A percentile compares a stretch with the other conserved stretches of the same genome.
Conservation (phyloP, 768 basidiomycete species). For the Russula sp. region DNA sequence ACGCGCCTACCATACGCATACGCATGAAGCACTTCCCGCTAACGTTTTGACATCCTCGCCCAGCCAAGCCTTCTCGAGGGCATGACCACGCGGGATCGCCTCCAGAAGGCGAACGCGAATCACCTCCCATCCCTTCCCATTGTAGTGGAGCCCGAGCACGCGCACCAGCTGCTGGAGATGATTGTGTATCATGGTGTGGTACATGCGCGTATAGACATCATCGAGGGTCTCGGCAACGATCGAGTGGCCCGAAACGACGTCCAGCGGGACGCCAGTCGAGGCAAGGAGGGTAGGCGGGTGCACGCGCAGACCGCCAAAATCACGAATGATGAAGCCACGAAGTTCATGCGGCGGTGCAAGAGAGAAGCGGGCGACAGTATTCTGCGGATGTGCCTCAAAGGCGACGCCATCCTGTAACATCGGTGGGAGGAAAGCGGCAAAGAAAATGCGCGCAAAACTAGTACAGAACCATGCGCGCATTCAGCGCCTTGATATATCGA, state of each 20-base stretch:
- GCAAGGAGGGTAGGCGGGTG: conserved; percentile 50
- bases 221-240: conserved; percentile 51
- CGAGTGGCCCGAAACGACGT: conserved; percentile 41
- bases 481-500: conserved; percentile 12
- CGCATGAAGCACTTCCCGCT: conserved; percentile 54
- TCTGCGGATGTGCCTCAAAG: conserved; percentile 60
- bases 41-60: conserved; percentile 47
- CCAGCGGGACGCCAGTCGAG: conserved; percentile 50
- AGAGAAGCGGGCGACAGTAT: conserved; percentile 55
- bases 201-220: conserved; percentile 56
- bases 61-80: conserved; percentile 51
- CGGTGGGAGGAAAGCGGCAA: conserved; percentile 55
- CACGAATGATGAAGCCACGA: conserved; percentile 55
- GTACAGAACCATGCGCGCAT: not conserved
- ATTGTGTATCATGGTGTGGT: conserved; percentile 58
- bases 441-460: conserved; percentile 50
- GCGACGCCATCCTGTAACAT: conserved; percentile 55
- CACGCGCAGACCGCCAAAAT: conserved; percentile 56
- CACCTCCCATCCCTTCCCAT: conserved; percentile 51
- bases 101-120: conserved; percentile 46
- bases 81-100: conserved; percentile 47
- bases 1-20: conserved; percentile 56
- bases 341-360: conserved; percentile 45
- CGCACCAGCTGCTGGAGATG: conserved; percentile 59
- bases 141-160: conserved; percentile 55